Base-by-base conservation (phyloP, 371 early-diverging fungal species). In the Blakeslea trispora region DNA sequence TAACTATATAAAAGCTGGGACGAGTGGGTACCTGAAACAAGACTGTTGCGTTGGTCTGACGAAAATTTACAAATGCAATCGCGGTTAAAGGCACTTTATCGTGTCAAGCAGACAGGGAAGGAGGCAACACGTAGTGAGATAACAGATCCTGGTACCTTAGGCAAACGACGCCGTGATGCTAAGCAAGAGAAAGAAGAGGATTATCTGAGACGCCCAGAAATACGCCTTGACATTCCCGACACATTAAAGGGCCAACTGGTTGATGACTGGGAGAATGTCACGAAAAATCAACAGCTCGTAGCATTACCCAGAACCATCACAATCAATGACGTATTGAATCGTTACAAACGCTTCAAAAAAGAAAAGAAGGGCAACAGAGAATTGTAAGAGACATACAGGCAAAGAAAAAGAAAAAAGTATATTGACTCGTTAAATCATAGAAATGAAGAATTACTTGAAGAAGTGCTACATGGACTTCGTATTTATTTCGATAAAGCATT, bases 11-110 rank as follows among this genome's bases (percentile, higher is more conserved):
- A 43, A 65, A 97, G 95, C 1, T 98, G 97, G 96, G 98, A 98
- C 73, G 99, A 98, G 71, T 98, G 99, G 99, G 98, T 97, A 0
- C 91, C 93, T 23, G 91, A 94, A 63, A 72, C 85, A 14, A 84
- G 99, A 23, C 79, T 93, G 1, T 70, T 95, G n/a, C 90, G 92
- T 61, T 82, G 72, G 76, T 91, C 79, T 42, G 91, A 90, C 7
- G 90, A 87, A 28, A 96, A 95, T 74, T 69, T 96, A 47, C 79
- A 84, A 51, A 83, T 81, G 60, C 95, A 96, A 68, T 79, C 82
- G 31, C 85, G 88, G 47, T 73, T 96, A 18, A 75, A 86, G 69
- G 79, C 87, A 3, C 69, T 81, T 42, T 69, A 75, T 32, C 48
- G 53, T 11, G 44, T 60, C 11, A 64, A 68, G 22, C 50, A 56